These are phyloP conservation scores for Dryadomyces sulphureus DNA, from an alignment of 2,329 filamentous ascomycete species.

Conservation along the genomic window DNA sequence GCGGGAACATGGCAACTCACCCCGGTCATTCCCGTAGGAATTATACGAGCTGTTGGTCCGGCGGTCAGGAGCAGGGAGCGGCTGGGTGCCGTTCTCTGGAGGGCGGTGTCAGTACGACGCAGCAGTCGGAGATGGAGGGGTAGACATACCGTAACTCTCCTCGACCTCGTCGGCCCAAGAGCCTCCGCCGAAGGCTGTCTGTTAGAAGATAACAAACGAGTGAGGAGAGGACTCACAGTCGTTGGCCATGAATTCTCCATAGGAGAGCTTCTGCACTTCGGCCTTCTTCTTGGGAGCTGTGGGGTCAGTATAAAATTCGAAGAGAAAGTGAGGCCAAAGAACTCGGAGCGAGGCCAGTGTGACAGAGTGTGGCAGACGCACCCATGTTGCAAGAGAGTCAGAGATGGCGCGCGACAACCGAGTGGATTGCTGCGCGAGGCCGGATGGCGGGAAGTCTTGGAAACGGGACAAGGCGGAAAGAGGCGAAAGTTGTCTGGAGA, in stretches of 20 bases:
- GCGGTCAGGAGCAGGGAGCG: conserved; percentile 36
- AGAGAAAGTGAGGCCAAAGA: neutral
- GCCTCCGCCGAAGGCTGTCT: conserved; percentile 42
- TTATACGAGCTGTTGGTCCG: conserved; percentile 15
- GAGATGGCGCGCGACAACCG: conserved; percentile 1
- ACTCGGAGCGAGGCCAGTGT: neutral
- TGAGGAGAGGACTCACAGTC: conserved; percentile 48
- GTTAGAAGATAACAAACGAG: conserved; percentile 2
- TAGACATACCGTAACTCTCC: conserved; percentile 59
- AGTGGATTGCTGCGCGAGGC: neutral
- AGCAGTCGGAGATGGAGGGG: conserved; percentile 9
- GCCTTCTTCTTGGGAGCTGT: conserved; percentile 84
- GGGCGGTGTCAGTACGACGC: conserved; percentile 18
- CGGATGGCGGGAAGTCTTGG: neutral
- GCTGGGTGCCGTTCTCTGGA: conserved; percentile 43
- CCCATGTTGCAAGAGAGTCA: conserved; percentile 16
- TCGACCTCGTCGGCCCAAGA: conserved; percentile 99
- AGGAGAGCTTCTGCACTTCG: conserved; percentile 93
- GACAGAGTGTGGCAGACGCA: conserved; percentile 6
- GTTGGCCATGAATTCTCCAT: conserved; percentile 89
- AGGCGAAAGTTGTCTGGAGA: neutral
- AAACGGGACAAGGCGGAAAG: neutral
- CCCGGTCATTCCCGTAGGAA: conserved; percentile 11
- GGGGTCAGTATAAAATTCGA: conserved; percentile 18
- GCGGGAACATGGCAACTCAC: conserved; percentile 1